phyloP scores from a whole-genome alignment of 352 stramenopile species.

The Bremia lactucae region DNA sequence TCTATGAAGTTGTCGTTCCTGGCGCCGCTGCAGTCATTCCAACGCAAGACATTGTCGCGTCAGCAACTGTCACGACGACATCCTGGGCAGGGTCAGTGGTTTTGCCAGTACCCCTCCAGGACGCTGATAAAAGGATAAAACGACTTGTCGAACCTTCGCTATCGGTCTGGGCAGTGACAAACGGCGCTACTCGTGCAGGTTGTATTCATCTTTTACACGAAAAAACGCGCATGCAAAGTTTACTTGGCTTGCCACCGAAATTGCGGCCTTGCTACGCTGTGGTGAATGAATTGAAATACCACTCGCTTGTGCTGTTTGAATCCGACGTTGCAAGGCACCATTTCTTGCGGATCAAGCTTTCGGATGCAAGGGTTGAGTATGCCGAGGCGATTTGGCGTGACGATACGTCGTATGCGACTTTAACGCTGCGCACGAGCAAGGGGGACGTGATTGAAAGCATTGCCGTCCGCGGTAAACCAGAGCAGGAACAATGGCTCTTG shows the following conservation, averaged over 20 bases:
- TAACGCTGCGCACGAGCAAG: constrained; percentile 18
- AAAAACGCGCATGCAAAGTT: constrained; percentile 5
- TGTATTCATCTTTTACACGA: constrained; percentile 14
- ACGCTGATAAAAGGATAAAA: background rate
- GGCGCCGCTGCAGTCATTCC: constrained; percentile 8
- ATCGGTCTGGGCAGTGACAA: constrained; percentile 28
- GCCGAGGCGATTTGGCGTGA: background rate
- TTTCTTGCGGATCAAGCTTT: constrained; percentile 14
- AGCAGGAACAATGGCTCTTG: constrained; percentile 40
- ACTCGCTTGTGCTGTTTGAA: constrained; percentile 24
- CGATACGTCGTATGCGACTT: constrained; percentile 1
- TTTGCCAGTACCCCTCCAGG: constrained; percentile 1
- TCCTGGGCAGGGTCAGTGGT: constrained; percentile 8
- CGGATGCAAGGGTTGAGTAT: constrained; percentile 26
- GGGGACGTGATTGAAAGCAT: constrained; percentile 23
- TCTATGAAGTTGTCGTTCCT: constrained; percentile 46
- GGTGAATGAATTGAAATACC: constrained; percentile 20
- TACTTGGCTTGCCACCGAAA: constrained; percentile 4
- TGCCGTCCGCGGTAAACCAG: constrained; percentile 15
- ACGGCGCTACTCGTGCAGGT: constrained; percentile 24
- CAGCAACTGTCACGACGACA: constrained; percentile 7
- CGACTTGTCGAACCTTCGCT: constrained; percentile 1
- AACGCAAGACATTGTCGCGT: constrained; percentile 5
- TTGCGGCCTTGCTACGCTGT: constrained; percentile 20
- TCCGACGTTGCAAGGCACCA: constrained; percentile 21